These are phyloP conservation scores for Fomes fomentarius DNA, from an alignment of 1,284 basidiomycete species.

Conservation along the genomic window DNA sequence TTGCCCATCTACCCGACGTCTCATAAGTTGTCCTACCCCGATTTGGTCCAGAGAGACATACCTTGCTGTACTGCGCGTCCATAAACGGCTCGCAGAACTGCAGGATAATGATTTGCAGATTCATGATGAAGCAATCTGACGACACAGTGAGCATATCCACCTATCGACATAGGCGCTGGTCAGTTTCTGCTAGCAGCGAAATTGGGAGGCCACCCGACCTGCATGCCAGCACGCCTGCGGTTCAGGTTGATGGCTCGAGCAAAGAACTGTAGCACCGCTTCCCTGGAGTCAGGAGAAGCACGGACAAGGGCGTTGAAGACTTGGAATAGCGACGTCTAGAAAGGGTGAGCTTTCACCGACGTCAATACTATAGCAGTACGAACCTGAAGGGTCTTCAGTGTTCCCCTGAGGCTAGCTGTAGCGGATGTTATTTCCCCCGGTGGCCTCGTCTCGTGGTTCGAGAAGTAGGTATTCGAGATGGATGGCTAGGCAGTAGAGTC, in stretches of 20 bases:
- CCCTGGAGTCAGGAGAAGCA: slow-evolving; percentile 78
- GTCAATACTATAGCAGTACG: slow-evolving; percentile 3
- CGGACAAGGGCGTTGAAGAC: slow-evolving; percentile 90
- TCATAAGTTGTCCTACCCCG: too few relatives aligned
- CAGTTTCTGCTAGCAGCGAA: background rate
- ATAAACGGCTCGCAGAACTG: slow-evolving; percentile 97
- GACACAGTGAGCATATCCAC: slow-evolving; percentile 87
- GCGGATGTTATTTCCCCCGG: slow-evolving; percentile 83
- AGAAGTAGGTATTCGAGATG: slow-evolving; percentile 82
- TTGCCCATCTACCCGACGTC: slow-evolving; percentile 79
- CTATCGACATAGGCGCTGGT: slow-evolving; percentile 36
- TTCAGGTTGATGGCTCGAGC: slow-evolving; percentile 79
- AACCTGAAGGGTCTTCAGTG: slow-evolving; percentile 83
- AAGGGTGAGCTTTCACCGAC: background rate
- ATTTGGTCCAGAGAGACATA: slow-evolving; percentile 36
- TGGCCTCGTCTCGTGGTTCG: slow-evolving; percentile 78
- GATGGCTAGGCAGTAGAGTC: slow-evolving; percentile 57
- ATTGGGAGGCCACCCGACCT: slow-evolving; percentile 48
- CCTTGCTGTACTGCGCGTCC: slow-evolving; percentile 91
- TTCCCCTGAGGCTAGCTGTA: slow-evolving; percentile 80
- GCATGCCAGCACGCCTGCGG: slow-evolving; percentile 86
- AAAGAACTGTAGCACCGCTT: slow-evolving; percentile 87
- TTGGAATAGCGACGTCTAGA: slow-evolving; percentile 79
- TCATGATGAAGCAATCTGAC: slow-evolving; percentile 93
- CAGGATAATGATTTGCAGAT: slow-evolving; percentile 82